These are phyloP conservation scores for Diplodia sapinea DNA, from an alignment of 2,329 filamentous ascomycete species.

Conservation along the genomic window DNA sequence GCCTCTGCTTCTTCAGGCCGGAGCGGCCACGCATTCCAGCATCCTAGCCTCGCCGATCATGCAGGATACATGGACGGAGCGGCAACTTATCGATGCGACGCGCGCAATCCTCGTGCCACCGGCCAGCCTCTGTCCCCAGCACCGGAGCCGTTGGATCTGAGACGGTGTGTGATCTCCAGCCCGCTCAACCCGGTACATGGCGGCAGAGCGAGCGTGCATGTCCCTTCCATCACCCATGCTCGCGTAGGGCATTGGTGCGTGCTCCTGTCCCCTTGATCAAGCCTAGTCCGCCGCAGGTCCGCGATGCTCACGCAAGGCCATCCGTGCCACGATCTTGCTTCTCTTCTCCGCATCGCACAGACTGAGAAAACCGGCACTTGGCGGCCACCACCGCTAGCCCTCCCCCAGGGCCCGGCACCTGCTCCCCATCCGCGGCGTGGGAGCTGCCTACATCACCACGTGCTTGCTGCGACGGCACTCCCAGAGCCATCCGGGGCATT, in stretches of 20 bases:
- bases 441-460: constrained; percentile 17
- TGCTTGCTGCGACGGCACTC: not conserved
- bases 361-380: not conserved
- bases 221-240: constrained; percentile 15
- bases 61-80: not conserved
- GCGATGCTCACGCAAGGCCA: constrained; percentile 2
- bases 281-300: constrained; percentile 29
- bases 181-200: constrained; percentile 22
- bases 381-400: not conserved
- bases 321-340: constrained; percentile 11
- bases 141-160: constrained; percentile 22
- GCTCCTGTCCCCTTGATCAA: constrained; percentile 16
- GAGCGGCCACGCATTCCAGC: constrained; percentile 15
- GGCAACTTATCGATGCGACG: constrained; percentile 24
- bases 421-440: not conserved
- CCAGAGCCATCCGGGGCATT: not conserved
- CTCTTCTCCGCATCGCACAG: constrained; percentile 22
- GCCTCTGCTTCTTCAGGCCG: constrained; percentile 10
- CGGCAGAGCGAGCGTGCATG: constrained; percentile 19
- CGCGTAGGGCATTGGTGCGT: constrained; percentile 24
- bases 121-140: constrained; percentile 7
- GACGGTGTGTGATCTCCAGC: constrained; percentile 14
- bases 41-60: constrained; percentile 16
- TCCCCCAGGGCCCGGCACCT: not conserved
- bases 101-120: constrained; percentile 14